Percentiles rank a stretch among this genome's conserved stretches.
Conservation (phyloP, 768 basidiomycete species). For the Trametopsis cervina region DNA sequence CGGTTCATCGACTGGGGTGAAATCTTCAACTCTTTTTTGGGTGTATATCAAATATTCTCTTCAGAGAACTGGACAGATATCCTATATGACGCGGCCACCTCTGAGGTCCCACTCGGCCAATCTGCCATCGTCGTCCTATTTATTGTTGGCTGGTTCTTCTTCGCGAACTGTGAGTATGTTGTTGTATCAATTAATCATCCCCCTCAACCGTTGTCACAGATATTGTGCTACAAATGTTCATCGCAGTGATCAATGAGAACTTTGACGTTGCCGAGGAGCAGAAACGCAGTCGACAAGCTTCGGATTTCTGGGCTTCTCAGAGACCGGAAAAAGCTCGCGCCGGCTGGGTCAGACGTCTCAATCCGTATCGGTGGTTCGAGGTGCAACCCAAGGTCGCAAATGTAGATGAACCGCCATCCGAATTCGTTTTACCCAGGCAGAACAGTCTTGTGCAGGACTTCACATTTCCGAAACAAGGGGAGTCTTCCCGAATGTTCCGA, state of each 20-base stretch:
- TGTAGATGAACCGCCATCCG: constrained; percentile 65
- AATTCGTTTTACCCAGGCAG: constrained; percentile 73
- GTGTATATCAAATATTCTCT: constrained; percentile 83
- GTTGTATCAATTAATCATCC: not conserved
- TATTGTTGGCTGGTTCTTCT: constrained; percentile 78
- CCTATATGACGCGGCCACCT: constrained; percentile 51
- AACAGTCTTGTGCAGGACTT: constrained; percentile 65
- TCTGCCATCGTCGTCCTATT: constrained; percentile 65
- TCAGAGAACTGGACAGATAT: constrained; percentile 93
- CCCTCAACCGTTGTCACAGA: constrained; percentile 42
- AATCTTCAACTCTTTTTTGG: constrained; percentile 79
- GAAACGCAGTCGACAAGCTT: constrained; percentile 77
- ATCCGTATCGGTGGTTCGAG: constrained; percentile 83
- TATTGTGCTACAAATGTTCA: constrained; percentile 91
- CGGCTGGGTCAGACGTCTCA: constrained; percentile 68
- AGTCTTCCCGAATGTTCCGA: not conserved
- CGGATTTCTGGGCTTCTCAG: constrained; percentile 57
- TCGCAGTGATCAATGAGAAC: constrained; percentile 96
- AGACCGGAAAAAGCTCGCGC: constrained; percentile 37
- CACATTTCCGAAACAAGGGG: constrained; percentile 24
- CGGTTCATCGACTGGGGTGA: constrained; percentile 69
- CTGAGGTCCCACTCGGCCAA: constrained; percentile 63
- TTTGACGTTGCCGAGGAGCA: constrained; percentile 89
- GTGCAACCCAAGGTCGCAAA: constrained; percentile 67
- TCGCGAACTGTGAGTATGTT: constrained; percentile 73